Evolutionary conservation across 257 asterid species (phyloP).

Genomic region (Gentiana straminea): DNA sequence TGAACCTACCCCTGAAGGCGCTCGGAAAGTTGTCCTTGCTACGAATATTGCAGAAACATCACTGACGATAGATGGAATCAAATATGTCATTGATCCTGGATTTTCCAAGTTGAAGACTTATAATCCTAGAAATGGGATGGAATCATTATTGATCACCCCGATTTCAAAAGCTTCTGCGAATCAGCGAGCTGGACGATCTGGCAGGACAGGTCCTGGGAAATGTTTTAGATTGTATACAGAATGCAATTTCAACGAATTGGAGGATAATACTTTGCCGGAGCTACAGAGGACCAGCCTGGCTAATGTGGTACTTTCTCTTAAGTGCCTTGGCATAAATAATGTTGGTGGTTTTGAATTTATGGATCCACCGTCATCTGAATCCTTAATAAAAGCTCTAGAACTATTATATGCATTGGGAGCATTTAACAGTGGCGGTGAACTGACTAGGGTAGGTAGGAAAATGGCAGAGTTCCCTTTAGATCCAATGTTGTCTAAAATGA

Average conservation of each 20-base stretch:
- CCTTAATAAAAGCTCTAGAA: constrained; percentile 82
- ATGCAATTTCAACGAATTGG: constrained; percentile 66
- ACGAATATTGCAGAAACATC: constrained; percentile 68
- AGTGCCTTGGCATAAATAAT: constrained; percentile 90
- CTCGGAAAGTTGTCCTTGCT: constrained; percentile 36
- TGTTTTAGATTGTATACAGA: constrained; percentile 84
- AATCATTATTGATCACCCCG: constrained; percentile 64
- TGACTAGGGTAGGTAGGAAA: constrained; percentile 81
- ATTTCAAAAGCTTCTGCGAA: constrained; percentile 92
- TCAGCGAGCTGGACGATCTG: constrained; percentile 96
- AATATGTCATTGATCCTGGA: constrained; percentile 93
- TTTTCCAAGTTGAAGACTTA: constrained; percentile 86
- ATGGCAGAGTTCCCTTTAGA: constrained; percentile 97
- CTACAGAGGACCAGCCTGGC: constrained; percentile 90
- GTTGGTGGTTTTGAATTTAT: constrained; percentile 80
- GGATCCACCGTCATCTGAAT: constrained; percentile 98
- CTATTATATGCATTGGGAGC: constrained; percentile 80
- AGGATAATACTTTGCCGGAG: constrained; percentile 88
- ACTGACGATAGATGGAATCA: constrained; percentile 11
- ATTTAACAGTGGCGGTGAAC: constrained; percentile 72
- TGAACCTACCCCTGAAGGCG: constrained; percentile 37
- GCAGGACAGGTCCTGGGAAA: constrained; percentile 92
- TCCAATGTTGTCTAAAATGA: constrained; percentile 93
- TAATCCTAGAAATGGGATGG: constrained; percentile 92
- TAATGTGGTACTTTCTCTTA: constrained; percentile 76